These are phyloP conservation scores for Cucurbita argyrosperma DNA, from an alignment of 306 rosid species.

Conservation along the genomic window DNA sequence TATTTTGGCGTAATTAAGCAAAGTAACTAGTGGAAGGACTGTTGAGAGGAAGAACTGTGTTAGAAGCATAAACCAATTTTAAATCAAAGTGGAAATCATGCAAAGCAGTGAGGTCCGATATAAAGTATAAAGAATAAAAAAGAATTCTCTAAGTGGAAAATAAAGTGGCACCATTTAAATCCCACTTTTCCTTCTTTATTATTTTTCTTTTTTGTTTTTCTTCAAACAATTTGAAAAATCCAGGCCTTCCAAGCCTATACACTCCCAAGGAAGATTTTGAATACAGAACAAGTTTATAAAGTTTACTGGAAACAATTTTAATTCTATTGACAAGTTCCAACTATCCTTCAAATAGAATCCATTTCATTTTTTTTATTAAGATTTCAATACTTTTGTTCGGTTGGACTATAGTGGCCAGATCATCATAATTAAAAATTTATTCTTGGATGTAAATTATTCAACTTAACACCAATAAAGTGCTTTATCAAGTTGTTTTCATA, in stretches of 20 bases:
- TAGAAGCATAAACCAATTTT: background rate
- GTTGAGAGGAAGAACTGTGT: background rate
- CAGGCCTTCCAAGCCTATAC: background rate
- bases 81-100: constrained; percentile 5
- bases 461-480: background rate
- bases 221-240: background rate
- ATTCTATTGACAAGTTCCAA: background rate
- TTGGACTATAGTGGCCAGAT: background rate
- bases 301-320: background rate
- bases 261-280: background rate
- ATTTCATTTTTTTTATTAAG: background rate
- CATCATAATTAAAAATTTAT: background rate
- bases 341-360: too few relatives aligned
- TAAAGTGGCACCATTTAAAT: constrained; percentile 1
- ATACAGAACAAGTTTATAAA: too few relatives aligned
- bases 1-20: background rate
- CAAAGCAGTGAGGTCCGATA: constrained; percentile 1
- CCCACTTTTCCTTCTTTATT: background rate
- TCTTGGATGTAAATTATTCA: background rate
- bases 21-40: background rate
- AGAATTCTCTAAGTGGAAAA: background rate
- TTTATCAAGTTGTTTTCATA: background rate
- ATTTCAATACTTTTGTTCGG: background rate
- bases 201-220: too few relatives aligned
- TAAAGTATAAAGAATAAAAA: background rate